Base-by-base conservation (phyloP, 2,329 filamentous ascomycete species). In the Clathrospora elynae region DNA sequence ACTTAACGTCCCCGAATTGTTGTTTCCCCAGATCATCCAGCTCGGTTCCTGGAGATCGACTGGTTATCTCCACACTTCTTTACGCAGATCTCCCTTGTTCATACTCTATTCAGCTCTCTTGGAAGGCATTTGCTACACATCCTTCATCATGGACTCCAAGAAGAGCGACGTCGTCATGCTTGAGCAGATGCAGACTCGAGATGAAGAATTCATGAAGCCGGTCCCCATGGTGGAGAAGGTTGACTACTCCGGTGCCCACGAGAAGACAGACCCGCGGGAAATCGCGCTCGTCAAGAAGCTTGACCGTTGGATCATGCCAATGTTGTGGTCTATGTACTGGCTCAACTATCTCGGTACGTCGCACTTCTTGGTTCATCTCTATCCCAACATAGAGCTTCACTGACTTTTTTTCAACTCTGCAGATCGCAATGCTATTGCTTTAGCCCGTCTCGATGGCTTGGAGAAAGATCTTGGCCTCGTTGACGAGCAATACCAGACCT, bases 351-450 rank as follows among this genome's bases (percentile, higher is more conserved):
- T 46, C 23, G 20, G 46, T 50, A 40, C 22, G 36, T 23, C 13
- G 29, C 17, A 11, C 12, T 19, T 24, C 48, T 42, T 8, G 20
- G 17, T 51, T 57, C 16, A 65, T 61, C 64, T 64, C 67, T 2
- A 54, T 55, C 66, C 57, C 12, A 47, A 22, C 35, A 34, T 7
- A 71, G 73, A 42, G 71, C 75, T 0, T 34, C 25, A 29, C 18
- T 33, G 10, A 58, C 55, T 34, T 42, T 49, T 18, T 38, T 22
- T 36, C 38, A 49, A 25, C 46, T 48, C 17, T 48, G 36, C 48
- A 28, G 81, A 84, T 55, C 75, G 81, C 22, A 83, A 84, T 63
- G 83, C 85, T 62, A 83, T 86, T 51, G 81, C 82, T 2, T 75
- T 82, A 2, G 84, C 84, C 0, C 77, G 79, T 11, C 73, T 87